Percentiles rank a stretch among this genome's conserved stretches.
Conservation (phyloP, 768 basidiomycete species). For the Lactifluus hygrophoroides region DNA sequence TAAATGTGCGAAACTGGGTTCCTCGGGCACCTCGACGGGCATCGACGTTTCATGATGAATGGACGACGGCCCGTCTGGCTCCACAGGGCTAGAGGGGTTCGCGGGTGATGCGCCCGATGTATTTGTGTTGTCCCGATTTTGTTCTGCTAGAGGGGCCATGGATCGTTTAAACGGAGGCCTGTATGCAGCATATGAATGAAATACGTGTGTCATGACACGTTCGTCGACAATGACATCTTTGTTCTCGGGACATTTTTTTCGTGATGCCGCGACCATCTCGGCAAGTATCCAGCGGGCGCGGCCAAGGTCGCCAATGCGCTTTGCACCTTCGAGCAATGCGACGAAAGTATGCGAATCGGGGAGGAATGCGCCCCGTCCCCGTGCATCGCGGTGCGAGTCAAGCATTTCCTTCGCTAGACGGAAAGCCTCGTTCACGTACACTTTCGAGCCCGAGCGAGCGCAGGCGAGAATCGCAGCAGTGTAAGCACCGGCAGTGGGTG, state of each 20-base stretch:
- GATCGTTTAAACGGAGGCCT: constrained; percentile 55
- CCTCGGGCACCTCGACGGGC: background rate
- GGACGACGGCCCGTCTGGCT: background rate
- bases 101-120: background rate
- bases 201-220: constrained; percentile 71
- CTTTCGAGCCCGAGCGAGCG: constrained; percentile 50
- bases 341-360: constrained; percentile 67
- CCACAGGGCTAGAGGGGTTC: background rate
- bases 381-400: constrained; percentile 62
- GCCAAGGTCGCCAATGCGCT: constrained; percentile 73
- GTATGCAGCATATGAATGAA: constrained; percentile 83
- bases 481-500: constrained; percentile 63
- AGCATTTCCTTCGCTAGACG: constrained; percentile 83
- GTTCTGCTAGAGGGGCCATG: constrained; percentile 34
- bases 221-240: constrained; percentile 41
- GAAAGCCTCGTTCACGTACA: constrained; percentile 75
- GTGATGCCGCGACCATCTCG: constrained; percentile 51
- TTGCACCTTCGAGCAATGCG: constrained; percentile 85
- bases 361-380: constrained; percentile 42
- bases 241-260: constrained; percentile 21
- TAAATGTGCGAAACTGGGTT: constrained; percentile 35
- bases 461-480: constrained; percentile 79
- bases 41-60: background rate
- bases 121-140: constrained; percentile 16
- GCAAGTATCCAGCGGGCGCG: constrained; percentile 86